phyloP scores from a whole-genome alignment of 1,284 basidiomycete genomes.

The Trametes versicolor region DNA sequence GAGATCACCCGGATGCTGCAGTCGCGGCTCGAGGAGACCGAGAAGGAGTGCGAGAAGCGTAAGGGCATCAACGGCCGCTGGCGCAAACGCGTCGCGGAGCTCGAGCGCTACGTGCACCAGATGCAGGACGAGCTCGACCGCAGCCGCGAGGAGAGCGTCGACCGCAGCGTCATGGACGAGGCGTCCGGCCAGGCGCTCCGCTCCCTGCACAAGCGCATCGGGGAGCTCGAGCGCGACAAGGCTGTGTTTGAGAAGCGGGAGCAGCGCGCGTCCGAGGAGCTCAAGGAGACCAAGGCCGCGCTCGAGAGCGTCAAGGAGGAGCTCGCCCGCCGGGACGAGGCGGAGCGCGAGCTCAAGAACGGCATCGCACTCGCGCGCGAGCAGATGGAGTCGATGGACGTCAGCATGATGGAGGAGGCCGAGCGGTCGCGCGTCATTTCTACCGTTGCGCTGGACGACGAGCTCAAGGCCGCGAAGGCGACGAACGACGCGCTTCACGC shows the following conservation, averaged over 20 bases:
- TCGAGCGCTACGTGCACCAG: conserved; percentile 68
- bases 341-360: conserved; percentile 58
- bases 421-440: conserved; percentile 49
- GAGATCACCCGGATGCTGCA: conserved; percentile 72
- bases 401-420: conserved; percentile 48
- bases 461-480: conserved; percentile 55
- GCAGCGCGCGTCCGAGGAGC: conserved; percentile 37
- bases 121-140: conserved; percentile 77
- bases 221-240: conserved; percentile 68
- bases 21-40: conserved; percentile 58
- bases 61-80: conserved; percentile 62
- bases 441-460: conserved; percentile 60
- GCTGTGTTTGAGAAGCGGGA: conserved; percentile 56
- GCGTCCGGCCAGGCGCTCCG: conserved; percentile 75
- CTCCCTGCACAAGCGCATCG: conserved; percentile 72
- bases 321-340: conserved; percentile 60
- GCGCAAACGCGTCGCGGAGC: conserved; percentile 77
- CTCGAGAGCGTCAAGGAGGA: conserved; percentile 57
- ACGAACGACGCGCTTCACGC: conserved; percentile 53
- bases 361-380: conserved; percentile 63
- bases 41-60: conserved; percentile 69
- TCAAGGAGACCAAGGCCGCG: conserved; percentile 51
- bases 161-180: conserved; percentile 81
- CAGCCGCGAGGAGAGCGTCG: conserved; percentile 71
- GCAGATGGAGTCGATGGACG: conserved; percentile 63